Conservation (phyloP, 306 rosid species). For the Trifolium dubium region DNA sequence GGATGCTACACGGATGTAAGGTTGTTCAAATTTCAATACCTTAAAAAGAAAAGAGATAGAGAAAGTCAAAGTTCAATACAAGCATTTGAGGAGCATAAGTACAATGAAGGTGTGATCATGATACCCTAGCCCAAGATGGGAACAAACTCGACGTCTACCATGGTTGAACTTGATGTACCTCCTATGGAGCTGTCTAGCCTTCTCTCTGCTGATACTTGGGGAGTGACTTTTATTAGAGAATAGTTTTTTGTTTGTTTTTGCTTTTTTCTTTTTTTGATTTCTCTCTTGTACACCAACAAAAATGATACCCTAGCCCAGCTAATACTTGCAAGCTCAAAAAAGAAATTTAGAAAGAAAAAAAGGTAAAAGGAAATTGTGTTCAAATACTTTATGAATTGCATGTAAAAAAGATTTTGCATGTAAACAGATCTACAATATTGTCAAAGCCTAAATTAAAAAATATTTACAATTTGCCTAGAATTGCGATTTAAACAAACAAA, state of each 20-base stretch:
- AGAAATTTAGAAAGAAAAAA: not conserved
- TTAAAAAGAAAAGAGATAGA: slow-evolving; percentile 1
- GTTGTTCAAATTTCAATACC: slow-evolving; percentile 27
- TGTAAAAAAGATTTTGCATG: not conserved
- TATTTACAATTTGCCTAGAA: no score
- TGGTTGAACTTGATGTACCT: no score
- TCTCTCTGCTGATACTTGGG: no score
- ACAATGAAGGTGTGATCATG: not conserved
- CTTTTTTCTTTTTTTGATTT: no score
- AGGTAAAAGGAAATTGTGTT: not conserved
- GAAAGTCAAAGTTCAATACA: not conserved
- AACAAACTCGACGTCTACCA: no score
- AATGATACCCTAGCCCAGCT: not conserved
- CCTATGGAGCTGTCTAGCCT: no score
- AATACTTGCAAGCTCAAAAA: not conserved
- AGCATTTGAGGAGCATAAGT: not conserved
- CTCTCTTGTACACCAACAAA: no score
- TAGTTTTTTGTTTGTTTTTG: no score
- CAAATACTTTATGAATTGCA: not conserved
- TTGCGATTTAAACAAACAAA: no score
- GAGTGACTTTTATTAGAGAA: no score
- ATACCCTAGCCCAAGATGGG: not conserved
- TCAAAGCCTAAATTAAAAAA: no score
- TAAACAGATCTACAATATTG: no score
- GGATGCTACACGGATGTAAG: not conserved